Evolutionary conservation across 805 yeast genomes (phyloP).

Genomic region (Ogataea glucozyma): DNA sequence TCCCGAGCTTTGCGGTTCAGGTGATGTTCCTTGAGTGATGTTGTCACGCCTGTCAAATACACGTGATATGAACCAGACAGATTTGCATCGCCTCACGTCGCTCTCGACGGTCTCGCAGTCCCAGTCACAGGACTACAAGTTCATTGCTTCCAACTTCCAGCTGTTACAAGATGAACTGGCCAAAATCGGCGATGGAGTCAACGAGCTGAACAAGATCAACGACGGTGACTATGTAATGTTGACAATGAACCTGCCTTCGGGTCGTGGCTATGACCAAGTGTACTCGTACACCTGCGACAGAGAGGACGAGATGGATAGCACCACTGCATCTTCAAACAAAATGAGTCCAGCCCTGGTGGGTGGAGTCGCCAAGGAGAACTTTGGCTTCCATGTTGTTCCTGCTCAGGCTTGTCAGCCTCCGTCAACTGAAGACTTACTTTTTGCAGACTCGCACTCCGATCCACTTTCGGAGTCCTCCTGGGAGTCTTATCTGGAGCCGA

Average conservation of each 20-base stretch:
- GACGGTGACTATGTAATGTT: too few species aligned
- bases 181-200: background rate
- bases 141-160: background rate
- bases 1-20: too few species aligned
- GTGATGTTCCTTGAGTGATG: too few species aligned
- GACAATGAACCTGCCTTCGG: too few species aligned
- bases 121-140: background rate
- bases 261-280: too few species aligned
- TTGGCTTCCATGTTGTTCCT: constrained; percentile 24
- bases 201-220: too few species aligned
- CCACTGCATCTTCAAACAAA: too few species aligned
- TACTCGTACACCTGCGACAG: too few species aligned
- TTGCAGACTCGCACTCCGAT: background rate
- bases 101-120: background rate
- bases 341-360: too few species aligned
- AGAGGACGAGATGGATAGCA: too few species aligned
- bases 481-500: too few species aligned
- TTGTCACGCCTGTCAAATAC: too few species aligned
- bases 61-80: background rate
- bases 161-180: background rate
- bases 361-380: background rate
- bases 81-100: background rate
- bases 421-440: background rate
- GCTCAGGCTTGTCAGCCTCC: constrained; percentile 30
- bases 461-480: background rate